Evolutionary conservation across 257 asterid species (phyloP), one percentile per base, ranked within the genome.

Genomic region (Craterostigma plantagineum): DNA sequence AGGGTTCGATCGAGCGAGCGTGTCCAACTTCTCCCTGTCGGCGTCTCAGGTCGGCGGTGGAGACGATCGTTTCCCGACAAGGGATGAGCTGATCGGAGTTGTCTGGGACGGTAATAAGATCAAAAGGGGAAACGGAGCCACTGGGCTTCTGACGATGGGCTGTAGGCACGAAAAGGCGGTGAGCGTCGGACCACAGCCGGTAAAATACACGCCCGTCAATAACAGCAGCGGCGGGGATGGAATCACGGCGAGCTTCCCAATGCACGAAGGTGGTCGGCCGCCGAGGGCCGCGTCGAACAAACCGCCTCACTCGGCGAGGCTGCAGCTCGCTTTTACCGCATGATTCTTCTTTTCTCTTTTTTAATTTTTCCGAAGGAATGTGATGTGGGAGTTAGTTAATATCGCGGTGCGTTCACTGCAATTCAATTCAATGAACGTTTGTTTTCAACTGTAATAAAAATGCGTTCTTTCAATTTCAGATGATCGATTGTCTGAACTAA

Each of bases 151-250:
- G 57, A 46, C 72, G 67, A 57, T 81, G 72, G 68, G 91, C 46
- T 81, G 93, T 48, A 73, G 93, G 51, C 80, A 81, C 49, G 93
- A 77, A 53, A 77, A 74, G 62, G 79, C 93, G 37, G 87, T 81
- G 57, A 71, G 62, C 23, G 92, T 81, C 51, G 92, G 87, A 9
- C 94, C 86, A 1, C 68, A 63, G 53, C 91, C 86, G 45, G 55
- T 74, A 45, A 77, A 67, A 52, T 63, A 54, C 43, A 52, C 16
- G 42, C 56, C 43, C 30, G 30, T 23, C 30, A 23, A 23, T 23
- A 23, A 6, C 6, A 23, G 6, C 30, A 16, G 68, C 39, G 56
- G 59, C 49, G 18, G 83, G 2, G 30, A 23, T 23, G 30, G 54
- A 11, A 65, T 62, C 15, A 52, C 71, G 35, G 49, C 54, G 16